Evolutionary conservation across 306 rosid genomes (phyloP).

Genomic region (Comarum palustre): DNA sequence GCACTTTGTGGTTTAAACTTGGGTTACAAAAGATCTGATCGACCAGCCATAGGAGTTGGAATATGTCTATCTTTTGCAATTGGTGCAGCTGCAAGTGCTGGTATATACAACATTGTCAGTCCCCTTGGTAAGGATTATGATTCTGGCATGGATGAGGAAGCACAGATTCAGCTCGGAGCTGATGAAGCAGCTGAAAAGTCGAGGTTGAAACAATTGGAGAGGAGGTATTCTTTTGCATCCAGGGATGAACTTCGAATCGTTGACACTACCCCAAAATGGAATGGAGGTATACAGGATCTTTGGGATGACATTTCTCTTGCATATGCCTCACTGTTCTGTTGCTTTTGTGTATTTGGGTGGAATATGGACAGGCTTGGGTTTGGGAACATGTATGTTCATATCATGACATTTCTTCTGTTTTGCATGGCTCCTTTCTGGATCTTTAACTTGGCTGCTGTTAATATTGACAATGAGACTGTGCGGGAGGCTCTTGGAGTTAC

Average conservation of each 20-base stretch:
- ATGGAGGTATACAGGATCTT: slow-evolving; percentile 79
- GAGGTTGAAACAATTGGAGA: slow-evolving; percentile 41
- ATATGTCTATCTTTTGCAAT: slow-evolving; percentile 67
- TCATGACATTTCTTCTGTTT: slow-evolving; percentile 72
- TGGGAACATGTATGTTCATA: slow-evolving; percentile 92
- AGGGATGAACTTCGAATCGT: slow-evolving; percentile 38
- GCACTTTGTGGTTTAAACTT: slow-evolving; percentile 82
- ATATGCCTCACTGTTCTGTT: slow-evolving; percentile 75
- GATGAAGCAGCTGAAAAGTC: slow-evolving; percentile 32
- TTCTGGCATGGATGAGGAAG: slow-evolving; percentile 64
- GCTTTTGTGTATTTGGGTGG: slow-evolving; percentile 87
- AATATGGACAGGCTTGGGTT: slow-evolving; percentile 95
- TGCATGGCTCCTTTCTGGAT: slow-evolving; percentile 95
- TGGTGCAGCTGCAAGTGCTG: slow-evolving; percentile 76
- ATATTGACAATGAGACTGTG: slow-evolving; percentile 60
- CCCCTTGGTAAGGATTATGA: slow-evolving; percentile 86
- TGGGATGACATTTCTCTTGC: slow-evolving; percentile 79
- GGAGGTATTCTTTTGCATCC: slow-evolving; percentile 59
- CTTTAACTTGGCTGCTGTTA: slow-evolving; percentile 77
- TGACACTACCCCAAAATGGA: slow-evolving; percentile 62
- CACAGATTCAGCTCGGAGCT: slow-evolving; percentile 37
- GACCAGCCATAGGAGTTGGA: slow-evolving; percentile 86
- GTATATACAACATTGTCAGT: slow-evolving; percentile 64
- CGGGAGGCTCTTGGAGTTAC: slow-evolving; percentile 49
- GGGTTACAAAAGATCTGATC: slow-evolving; percentile 72